Base-by-base conservation (phyloP, 345 rosid genomes). In the Hirschfeldia incana region DNA sequence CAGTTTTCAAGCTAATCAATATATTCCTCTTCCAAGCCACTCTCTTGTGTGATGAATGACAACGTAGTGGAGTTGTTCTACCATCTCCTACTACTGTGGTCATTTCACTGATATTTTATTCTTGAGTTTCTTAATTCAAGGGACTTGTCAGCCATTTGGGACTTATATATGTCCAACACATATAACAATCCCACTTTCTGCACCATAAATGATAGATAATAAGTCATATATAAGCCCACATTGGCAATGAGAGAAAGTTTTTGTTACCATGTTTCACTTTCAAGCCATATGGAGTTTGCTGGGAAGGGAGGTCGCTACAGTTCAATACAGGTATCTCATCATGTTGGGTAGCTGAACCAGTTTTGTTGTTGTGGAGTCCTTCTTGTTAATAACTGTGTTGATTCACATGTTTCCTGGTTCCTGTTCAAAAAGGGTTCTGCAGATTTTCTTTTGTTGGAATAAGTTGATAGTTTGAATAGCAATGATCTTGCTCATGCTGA, bases 61-160 rank as follows among this genome's bases (percentile, higher is more conserved):
- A 3, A 63, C 10, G 1, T 59, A 49, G 74, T 80, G 83, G 83
- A 80, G 83, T 80, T 76, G 83, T 80, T 80, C 83, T 76, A 80
- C 83, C 83, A 80, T 72, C 55, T 80, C 83, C 80, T 80, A 73
- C 78, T 80, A 80, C 34, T 57, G 36, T 80, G 33, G 70, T 70
- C 58, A 15, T 42, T 79, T 80, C 73, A 58, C 33, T 59, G 9
- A 42, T 80, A 75, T 80, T 70, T 70, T 75, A 80, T 80, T 80
- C 83, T 29, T 59, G 16, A 65, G 80, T 66, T 69, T 64, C 79
- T 53, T 63, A 64, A 55, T 75, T 66, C 73, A 65, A 76, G 9
- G 65, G 44, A 65, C 15, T 71, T 57, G 76, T 75, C 76, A 42
- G 46, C 76, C 76, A 58, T 75, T 55, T 80, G 65, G 27, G 78